Base-by-base conservation (phyloP, 2,329 filamentous ascomycete genomes). In the Penicillium italicum region DNA sequence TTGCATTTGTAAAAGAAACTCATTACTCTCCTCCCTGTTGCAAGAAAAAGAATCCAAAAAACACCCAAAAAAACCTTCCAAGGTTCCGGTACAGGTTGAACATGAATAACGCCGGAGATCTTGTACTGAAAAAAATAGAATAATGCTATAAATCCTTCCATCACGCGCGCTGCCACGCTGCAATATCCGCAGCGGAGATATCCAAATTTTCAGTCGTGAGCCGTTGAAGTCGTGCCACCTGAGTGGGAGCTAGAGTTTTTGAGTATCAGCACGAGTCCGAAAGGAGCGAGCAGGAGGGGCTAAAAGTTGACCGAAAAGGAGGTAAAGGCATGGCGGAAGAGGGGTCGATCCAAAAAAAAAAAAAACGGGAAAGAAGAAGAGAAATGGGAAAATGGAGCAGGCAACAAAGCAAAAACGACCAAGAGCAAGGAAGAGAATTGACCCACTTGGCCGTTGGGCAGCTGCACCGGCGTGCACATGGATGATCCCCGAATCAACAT, bases 381-480 rank as follows among this genome's bases (percentile, higher is more conserved):
- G 34, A 47, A 18, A 18, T 8, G 5, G 18, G 18, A 11, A 20
- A 16, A 9, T 4, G 18, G 12, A 9, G n/a, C 10, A 14, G 26
- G 34, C 4, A 30, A 20, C 22, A 43, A 50, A 18, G 40, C 22
- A 41, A 50, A 50, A 36, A 14, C 10, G 24, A 42, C 12, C 5
- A 2, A 28, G 33, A 33, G 4, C 4, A 24, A 30, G 53, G 31
- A 44, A 50, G 31, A 26, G 43, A 33, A 37, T 44, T 46, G 45
- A 69, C 69, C 43, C 64, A 72, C 70, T 67, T 55, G 67, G 67
- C 44, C 60, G 58, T 60, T 71, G 68, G 44, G 61, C 58, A 31
- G 57, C 55, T 5, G 62, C 69, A 26, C 53, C 66, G 6, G 60
- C 60, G 46, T 69, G 63, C 30, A 72, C 69, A 55, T 68, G 56